Evolutionary conservation across 1,284 basidiomycete genomes (phyloP), one percentile per base, ranked within the genome.

Genomic region (Albatrellus sp.): DNA sequence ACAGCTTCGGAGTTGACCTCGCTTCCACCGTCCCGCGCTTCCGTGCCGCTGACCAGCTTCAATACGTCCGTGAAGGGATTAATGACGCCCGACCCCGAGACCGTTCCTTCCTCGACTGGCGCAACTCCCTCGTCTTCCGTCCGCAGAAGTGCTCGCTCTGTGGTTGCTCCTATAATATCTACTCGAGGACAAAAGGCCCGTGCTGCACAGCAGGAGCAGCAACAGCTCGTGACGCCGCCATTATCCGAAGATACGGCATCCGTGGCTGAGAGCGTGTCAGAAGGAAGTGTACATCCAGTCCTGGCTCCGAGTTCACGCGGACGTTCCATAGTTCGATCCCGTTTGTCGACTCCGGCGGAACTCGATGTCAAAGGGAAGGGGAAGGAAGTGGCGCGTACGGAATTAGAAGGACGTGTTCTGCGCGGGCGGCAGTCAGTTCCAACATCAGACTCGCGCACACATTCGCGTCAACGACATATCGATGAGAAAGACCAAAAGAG

Each of bases 171-270:
- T 16, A 70, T 74, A 34, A 78, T 79, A 44, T 67, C 75, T 20
- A 75, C 77, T 34, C 76, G 79, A 47, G 64, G 67, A 10, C 77
- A 77, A 59, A 78, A 73, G 54, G 66, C 66, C 24, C 52, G 52
- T 28, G 48, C 46, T 37, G 42, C 45, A 31, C 40, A 37, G 31
- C 40, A 37, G 3, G 51, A 48, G 13, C 55, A 51, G 14, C 52
- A 59, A 30, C 60, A 61, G 47, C 52, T 63, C 14, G 56, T 58
- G 16, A 63, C 63, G 9, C 63, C 62, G 5, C 62, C 62, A 10
- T 52, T 62, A 32, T 62, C 61, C 10, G 57, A 57, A 38, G 60
- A 64, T 30, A 57, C 45, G 50, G 54, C 28, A 49, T 33, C 55
- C 24, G 39, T 53, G 11, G 47, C 49, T 19, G 50, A 48, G 29